Evolutionary conservation across 2,329 filamentous ascomycete species (phyloP).

Genomic region (Talaromyces sp.): DNA sequence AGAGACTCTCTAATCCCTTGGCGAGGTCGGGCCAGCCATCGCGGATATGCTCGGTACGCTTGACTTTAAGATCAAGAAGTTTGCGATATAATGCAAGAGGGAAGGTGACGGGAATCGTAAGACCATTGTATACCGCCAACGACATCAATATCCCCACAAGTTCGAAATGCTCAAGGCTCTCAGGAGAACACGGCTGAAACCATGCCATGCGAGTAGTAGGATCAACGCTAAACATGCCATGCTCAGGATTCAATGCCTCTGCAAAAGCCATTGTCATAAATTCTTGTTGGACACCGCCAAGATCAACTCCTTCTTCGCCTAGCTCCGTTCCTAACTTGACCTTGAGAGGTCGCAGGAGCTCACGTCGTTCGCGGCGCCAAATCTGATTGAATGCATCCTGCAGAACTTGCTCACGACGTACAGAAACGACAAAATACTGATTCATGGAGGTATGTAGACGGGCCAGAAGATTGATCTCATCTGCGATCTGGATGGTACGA

Average conservation of each 20-base stretch:
- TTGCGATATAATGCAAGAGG: slow-evolving; percentile 80
- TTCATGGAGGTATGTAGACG: slow-evolving; percentile 64
- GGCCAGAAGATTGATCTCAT: slow-evolving; percentile 61
- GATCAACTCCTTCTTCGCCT: slow-evolving; percentile 87
- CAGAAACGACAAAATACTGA: slow-evolving; percentile 67
- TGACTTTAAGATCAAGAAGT: slow-evolving; percentile 66
- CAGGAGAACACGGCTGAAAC: slow-evolving; percentile 79
- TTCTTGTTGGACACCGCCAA: slow-evolving; percentile 93
- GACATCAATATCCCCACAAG: slow-evolving; percentile 84
- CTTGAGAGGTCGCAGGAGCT: slow-evolving; percentile 81
- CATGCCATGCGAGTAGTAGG: slow-evolving; percentile 73
- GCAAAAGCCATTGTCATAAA: slow-evolving; percentile 84
- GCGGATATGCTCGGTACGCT: slow-evolving; percentile 69
- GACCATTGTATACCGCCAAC: slow-evolving; percentile 85
- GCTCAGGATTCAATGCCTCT: slow-evolving; percentile 73
- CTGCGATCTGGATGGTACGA: slow-evolving; percentile 45
- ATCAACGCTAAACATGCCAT: slow-evolving; percentile 76
- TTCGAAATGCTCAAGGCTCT: slow-evolving; percentile 86
- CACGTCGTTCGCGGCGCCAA: slow-evolving; percentile 78
- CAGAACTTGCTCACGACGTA: slow-evolving; percentile 65
- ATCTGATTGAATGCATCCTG: slow-evolving; percentile 79
- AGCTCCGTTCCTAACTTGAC: slow-evolving; percentile 77
- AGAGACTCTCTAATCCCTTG: slow-evolving; percentile 67
- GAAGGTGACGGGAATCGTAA: slow-evolving; percentile 87
- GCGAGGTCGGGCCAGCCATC: slow-evolving; percentile 85